A percentile compares a stretch with the other conserved stretches of the same genome.
These are phyloP conservation scores for Plasmodium knowlesi DNA, from an alignment of 169 alveolate species.

Conservation along the genomic window DNA sequence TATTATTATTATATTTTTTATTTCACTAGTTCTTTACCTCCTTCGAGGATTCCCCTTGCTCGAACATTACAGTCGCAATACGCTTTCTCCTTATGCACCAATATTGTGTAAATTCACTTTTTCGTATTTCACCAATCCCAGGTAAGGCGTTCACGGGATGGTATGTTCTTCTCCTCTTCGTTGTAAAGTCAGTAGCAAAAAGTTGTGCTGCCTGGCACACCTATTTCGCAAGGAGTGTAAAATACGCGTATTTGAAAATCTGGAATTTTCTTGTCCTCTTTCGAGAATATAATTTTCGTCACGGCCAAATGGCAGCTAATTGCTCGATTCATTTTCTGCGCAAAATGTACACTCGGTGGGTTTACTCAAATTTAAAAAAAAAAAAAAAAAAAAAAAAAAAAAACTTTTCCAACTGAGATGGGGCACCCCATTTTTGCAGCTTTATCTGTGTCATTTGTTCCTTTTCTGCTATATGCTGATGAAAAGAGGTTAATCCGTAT, in stretches of 20 bases:
- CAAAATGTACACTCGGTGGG: background rate
- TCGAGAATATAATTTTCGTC: background rate
- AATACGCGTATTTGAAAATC: background rate
- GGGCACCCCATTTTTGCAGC: background rate
- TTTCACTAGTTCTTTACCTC: background rate
- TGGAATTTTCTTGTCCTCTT: background rate
- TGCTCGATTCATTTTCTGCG: background rate
- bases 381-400: too few relatives aligned
- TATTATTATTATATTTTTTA: background rate
- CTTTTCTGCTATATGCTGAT: background rate
- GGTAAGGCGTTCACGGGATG: background rate
- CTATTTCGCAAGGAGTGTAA: background rate
- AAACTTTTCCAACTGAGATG: background rate
- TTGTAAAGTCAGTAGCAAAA: background rate
- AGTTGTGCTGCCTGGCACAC: background rate
- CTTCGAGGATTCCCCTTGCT: constrained; percentile 9
- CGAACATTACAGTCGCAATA: constrained; percentile 6
- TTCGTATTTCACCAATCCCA: background rate
- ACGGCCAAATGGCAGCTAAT: background rate
- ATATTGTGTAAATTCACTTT: background rate
- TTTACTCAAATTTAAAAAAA: background rate
- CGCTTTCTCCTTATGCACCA: background rate
- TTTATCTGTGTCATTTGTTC: background rate
- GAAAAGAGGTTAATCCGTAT: background rate
- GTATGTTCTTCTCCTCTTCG: background rate